Evolutionary conservation across 1,284 basidiomycete genomes (phyloP), one percentile per base, ranked within the genome.

Genomic region (Cronartium ribicola): DNA sequence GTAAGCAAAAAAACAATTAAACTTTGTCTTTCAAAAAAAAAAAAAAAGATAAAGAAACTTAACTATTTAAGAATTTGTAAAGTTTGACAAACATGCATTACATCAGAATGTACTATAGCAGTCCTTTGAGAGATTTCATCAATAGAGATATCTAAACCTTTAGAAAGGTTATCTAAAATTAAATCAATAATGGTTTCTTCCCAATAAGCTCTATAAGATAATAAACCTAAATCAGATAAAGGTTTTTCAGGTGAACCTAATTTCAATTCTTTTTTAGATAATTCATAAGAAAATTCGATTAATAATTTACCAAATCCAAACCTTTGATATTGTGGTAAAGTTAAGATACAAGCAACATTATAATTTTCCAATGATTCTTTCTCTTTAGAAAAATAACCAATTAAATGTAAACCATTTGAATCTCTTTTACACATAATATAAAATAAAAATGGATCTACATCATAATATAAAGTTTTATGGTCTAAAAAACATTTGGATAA

Each of bases 381-480:
- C 83, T 99, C 96, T 81, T 98, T 98, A 43, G 94, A 97, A 82
- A 99, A 99, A 84, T 98, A 99, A 51, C 95, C 95, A 77, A 99
- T 91, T 77, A 97, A 84, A 81, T 98, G 96, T 80, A 91, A 93
- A 20, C 96, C 96, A 29, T 86, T 84, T 40, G 91, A 89, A 83
- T 98, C 95, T 76, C 93, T 88, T 80, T 90, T 88, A 70, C 89
- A 80, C 94, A 98, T 95, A 82, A 95, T 90, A 85, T 98, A 99
- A 85, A 94, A 99, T 85, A 99, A 86, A 85, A 99, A 99, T 4
- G 96, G 96, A 76, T 97, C 98, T 78, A 98, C 96, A 83, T 99
- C 96, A 84, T 98, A 99, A 84, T 98, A 98, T 78, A 99, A 85
- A 39, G 96, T 98, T 85, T 99, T 99, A 76, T 99, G 96, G 81